Base-by-base conservation (phyloP, 176 grass and related monocot genomes). In the Elaeis guineensis region DNA sequence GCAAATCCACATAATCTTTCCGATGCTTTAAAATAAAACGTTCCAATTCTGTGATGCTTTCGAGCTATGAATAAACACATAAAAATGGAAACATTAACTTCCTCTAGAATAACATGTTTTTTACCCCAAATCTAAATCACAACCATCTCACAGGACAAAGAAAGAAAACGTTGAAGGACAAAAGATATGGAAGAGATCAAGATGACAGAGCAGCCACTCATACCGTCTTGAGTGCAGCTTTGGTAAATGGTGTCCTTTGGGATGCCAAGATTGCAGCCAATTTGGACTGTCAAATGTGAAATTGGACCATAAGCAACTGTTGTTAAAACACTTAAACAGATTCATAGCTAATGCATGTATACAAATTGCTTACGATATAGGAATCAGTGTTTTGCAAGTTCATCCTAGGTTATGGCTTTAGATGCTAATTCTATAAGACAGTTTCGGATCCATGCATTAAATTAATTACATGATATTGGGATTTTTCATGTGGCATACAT, bases 151-250 rank as follows among this genome's bases (percentile, higher is more conserved):
- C 11, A 17, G 1, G 25, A 12, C 15, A 71, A 75, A 23, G 16
- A 21, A 61, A 44, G 18, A 17, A 63, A 44, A 19, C 32, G 15
- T 25, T 54, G 6, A 30, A 6, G 0, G 5, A 6, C 28, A 30
- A 29, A 29, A 30, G 5, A 30, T 30, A 30, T 30, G 28, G 28
- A 30, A 30, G 28, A 30, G 28, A 29, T 29, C 28, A 29, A 30
- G 28, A 17, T 24, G 16, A 26, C 12, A 51, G 0, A 14, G 3
- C 1, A 67, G 22, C 2, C 58, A 21, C 57, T 19, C 44, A 12
- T 89, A 98, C 93, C 75, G 84, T 98, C 61, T 86, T 98, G 70
- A 98, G 62, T 39, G 87, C 84, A 44, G 87, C 79, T 78, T 80
- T 98, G 39, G 53, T 87, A 20, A 98, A 98, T 2, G 87, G 64